Evolutionary conservation across 2,329 filamentous ascomycete genomes (phyloP), one percentile per base, ranked within the genome.

Genomic region (Annulohypoxylon truncatum): DNA sequence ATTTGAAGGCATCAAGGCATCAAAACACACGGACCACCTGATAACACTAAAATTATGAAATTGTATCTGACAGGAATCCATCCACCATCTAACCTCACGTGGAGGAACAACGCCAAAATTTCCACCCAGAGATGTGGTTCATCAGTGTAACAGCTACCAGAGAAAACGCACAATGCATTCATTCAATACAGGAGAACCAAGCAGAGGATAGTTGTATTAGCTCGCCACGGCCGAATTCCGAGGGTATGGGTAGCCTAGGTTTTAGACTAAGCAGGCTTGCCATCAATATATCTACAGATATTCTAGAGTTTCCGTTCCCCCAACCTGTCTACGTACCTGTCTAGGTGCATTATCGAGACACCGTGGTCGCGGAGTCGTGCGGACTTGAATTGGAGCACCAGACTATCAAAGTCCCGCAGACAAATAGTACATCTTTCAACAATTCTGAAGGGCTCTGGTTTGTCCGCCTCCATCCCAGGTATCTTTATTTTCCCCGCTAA

Each of bases 211-310:
- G 62, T 53, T 53, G 31, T 47, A 53, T 62, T 35, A 47, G 55
- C 15, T 59, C 18, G 40, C 62, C 29, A 35, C 44, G 51, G 38
- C 52, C 51, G 26, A 55, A 58, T 56, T 62, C 67, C 67, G 64
- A 68, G 55, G 33, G 50, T 66, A 59, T 71, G 67, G 69, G 59
- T 71, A 68, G 40, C 46, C 60, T 47, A 53, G 57, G 48, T 55
- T 55, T 40, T 60, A 29, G 29, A 66, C 44, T 52, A 57, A 26
- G 22, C 24, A 57, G 20, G 33, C 52, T 48, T 54, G 9, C 42
- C 52, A 67, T 56, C 61, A 58, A 48, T 33, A 48, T 61, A 61
- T 50, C 52, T 24, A 42, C 46, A 52, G 12, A 28, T 54, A 28
- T 42, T 47, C 28, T 13, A 53, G 18, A 60, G n/a, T 20, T 52